Evolutionary conservation across 768 basidiomycete genomes (phyloP), one percentile per base, ranked within the genome.

Genomic region (Agaricus sinodeliciosus): DNA sequence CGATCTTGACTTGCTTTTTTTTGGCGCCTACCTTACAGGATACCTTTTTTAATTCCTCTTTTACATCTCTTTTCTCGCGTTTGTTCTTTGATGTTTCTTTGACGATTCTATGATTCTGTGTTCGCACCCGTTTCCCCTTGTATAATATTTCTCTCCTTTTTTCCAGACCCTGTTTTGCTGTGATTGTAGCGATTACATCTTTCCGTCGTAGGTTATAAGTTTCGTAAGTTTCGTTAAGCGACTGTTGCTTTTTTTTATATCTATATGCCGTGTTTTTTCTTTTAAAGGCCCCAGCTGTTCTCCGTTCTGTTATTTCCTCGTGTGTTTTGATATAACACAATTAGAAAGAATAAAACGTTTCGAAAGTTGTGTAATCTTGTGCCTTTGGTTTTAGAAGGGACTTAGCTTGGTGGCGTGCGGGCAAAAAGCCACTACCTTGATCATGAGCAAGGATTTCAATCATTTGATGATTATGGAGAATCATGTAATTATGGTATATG

Each of bases 101-200:
- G 31, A 31, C 11, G 7, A 5, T 31, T 31, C 11, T 7, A 8
- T 31, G 31, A 31, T 31, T 11, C 11, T 8, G 31, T 31, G 31
- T 5, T 31, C 6, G 31, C 31, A 3, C 6, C 11, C 31, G 0
- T 36, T 37, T 47, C 42, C 52, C 43, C n/a, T 48, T 56, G 55
- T 55, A 55, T 48, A 48, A 45, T 55, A 54, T 19, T 22, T 41
- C 26, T 37, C 37, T 46, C 27, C 3, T 37, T 54, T 47, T 46
- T 49, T 9, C 43, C 34, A 18, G 11, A 31, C 3, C 8, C 31
- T 11, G 13, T 28, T 48, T 22, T 54, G 46, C 53, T 54, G 46
- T 54, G 54, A 49, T 52, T 52, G 51, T 52, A 52, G 39, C 44
- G 51, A 52, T 9, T 52, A 52, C 44, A 27, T 28, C 16, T 37